Conservation (phyloP, 1,139 yeast genomes). For the Lodderomyces pseudojiufengensis region DNA sequence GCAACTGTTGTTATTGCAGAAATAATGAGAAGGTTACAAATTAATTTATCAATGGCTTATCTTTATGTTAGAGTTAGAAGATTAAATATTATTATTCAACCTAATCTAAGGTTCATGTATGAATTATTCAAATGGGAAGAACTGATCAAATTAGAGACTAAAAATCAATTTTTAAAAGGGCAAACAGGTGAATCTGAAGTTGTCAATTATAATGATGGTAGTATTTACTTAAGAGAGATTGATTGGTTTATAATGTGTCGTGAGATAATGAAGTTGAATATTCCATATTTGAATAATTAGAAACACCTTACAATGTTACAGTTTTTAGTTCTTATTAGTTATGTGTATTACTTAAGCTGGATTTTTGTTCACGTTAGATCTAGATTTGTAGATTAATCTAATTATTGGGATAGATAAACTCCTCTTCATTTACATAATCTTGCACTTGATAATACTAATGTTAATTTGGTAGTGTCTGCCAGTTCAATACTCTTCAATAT, state of each 20-base stretch:
- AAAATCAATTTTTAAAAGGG: slow-evolving; percentile 1
- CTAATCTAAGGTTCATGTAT: slow-evolving; percentile 47
- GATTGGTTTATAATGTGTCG: slow-evolving; percentile 93
- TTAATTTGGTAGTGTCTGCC: too few relatives aligned
- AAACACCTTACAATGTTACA: too few relatives aligned
- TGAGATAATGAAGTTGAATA: slow-evolving; percentile 74
- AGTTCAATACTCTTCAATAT: too few relatives aligned
- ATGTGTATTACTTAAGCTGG: too few relatives aligned
- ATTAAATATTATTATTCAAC: slow-evolving; percentile 47
- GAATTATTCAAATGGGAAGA: slow-evolving; percentile 51
- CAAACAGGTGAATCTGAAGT: neutral
- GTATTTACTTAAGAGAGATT: slow-evolving; percentile 50
- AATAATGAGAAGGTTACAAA: slow-evolving; percentile 38
- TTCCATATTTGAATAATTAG: slow-evolving; percentile 43
- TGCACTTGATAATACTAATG: too few relatives aligned
- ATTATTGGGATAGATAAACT: too few relatives aligned
- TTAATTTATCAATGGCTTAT: slow-evolving; percentile 41
- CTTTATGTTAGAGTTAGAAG: slow-evolving; percentile 45
- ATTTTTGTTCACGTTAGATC: too few relatives aligned
- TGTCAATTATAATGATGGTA: slow-evolving; percentile 1
- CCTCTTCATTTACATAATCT: too few relatives aligned
- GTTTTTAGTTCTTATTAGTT: too few relatives aligned
- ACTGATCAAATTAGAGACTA: slow-evolving; percentile 6
- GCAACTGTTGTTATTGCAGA: slow-evolving; percentile 51
- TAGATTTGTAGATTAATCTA: too few relatives aligned